Conservation (phyloP, 164 flowering plant genomes). For the Santalum album region DNA sequence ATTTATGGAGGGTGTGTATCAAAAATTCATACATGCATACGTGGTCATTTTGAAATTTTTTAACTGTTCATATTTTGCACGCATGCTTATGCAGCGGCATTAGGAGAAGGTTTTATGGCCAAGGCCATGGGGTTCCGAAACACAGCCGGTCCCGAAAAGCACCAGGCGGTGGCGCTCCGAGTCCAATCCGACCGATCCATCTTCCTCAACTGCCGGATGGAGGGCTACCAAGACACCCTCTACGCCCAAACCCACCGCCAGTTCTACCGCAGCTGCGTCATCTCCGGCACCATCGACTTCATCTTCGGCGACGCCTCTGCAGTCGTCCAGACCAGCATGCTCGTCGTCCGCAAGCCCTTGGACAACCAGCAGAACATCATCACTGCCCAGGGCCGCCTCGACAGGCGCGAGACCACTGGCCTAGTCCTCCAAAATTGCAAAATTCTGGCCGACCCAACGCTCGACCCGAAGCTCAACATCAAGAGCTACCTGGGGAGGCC, state of each 20-base stretch:
- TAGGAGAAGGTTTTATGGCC: constrained; percentile 3
- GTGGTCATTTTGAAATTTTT: too few relatives aligned
- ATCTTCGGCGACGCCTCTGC: constrained; percentile 6
- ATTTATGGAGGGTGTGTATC: too few relatives aligned
- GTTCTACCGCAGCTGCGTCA: constrained; percentile 5
- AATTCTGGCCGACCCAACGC: too few relatives aligned
- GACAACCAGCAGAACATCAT: constrained; percentile 5
- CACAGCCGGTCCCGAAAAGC: constrained; percentile 6
- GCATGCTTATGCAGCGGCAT: neutral
- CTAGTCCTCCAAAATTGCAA: constrained; percentile 3
- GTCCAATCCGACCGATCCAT: constrained; percentile 3
- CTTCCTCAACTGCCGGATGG: constrained; percentile 5
- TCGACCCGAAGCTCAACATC: too few relatives aligned
- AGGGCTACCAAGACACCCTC: constrained; percentile 6
- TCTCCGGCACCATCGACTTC: constrained; percentile 5
- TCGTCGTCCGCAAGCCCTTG: constrained; percentile 1
- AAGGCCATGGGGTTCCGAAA: constrained; percentile 2
- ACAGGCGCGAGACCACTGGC: neutral
- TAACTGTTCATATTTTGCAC: too few relatives aligned
- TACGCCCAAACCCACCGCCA: constrained; percentile 2
- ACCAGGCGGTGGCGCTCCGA: constrained; percentile 6
- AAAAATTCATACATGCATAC: too few relatives aligned
- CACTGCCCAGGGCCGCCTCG: neutral
- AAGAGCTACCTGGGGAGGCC: neutral
- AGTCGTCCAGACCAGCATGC: neutral